Percentiles rank a stretch among this genome's conserved stretches.
These are phyloP conservation scores for Alternaria brassicicola DNA, from an alignment of 2,329 filamentous ascomycete species.

Conservation along the genomic window DNA sequence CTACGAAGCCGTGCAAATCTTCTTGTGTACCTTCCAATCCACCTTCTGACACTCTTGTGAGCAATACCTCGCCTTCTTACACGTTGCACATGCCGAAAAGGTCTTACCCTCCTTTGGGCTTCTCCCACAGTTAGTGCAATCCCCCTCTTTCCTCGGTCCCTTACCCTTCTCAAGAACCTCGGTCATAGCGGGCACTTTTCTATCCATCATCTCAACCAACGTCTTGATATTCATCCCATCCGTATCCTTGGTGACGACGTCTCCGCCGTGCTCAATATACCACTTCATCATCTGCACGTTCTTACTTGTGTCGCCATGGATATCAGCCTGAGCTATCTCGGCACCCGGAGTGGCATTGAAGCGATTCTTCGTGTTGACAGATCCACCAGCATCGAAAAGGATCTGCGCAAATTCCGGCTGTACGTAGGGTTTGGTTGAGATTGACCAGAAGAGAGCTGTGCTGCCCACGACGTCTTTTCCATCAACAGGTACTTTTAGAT, in stretches of 20 bases:
- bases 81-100: slow-evolving; percentile 16
- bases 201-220: slow-evolving; percentile 21
- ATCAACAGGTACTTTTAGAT: slow-evolving; percentile 17
- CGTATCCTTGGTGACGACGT: slow-evolving; percentile 23
- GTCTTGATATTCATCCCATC: slow-evolving; percentile 23
- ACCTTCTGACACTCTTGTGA: slow-evolving; percentile 21
- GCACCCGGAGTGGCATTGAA: slow-evolving; percentile 15
- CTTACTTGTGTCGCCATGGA: slow-evolving; percentile 13
- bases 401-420: slow-evolving; percentile 21
- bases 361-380: slow-evolving; percentile 19
- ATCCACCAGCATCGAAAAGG: slow-evolving; percentile 21
- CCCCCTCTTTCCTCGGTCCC: slow-evolving; percentile 12
- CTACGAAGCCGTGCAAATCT: slow-evolving; percentile 11
- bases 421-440: slow-evolving; percentile 22
- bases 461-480: slow-evolving; percentile 18
- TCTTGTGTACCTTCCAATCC: slow-evolving; percentile 26
- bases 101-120: neutral
- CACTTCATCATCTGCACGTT: slow-evolving; percentile 24
- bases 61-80: slow-evolving; percentile 21
- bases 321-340: slow-evolving; percentile 22
- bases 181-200: slow-evolving; percentile 14
- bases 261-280: slow-evolving; percentile 25
- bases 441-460: slow-evolving; percentile 22
- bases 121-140: slow-evolving; percentile 20
- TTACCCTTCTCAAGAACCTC: slow-evolving; percentile 10